Percentiles rank a stretch among this genome's conserved stretches.
Conservation (phyloP, 1,139 yeast genomes). For the Lodderomyces oxycetoniae region DNA sequence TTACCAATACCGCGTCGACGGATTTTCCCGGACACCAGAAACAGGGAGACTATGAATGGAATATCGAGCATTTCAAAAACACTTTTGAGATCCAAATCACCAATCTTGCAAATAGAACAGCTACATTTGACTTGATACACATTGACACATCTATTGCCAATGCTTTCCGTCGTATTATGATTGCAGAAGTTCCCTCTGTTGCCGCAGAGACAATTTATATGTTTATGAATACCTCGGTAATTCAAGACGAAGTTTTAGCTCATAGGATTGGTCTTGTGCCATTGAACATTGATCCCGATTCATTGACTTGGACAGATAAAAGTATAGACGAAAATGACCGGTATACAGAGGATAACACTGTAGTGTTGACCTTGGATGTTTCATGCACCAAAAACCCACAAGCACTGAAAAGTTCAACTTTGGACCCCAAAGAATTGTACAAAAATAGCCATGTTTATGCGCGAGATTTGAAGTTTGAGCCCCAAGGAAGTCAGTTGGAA, state of each 20-base stretch:
- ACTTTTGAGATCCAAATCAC: slow-evolving; percentile 66
- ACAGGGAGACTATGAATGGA: slow-evolving; percentile 74
- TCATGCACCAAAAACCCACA: slow-evolving; percentile 81
- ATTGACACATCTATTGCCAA: slow-evolving; percentile 91
- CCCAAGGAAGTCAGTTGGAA: slow-evolving; percentile 83
- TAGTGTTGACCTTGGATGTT: slow-evolving; percentile 76
- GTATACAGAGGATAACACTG: slow-evolving; percentile 82
- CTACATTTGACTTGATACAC: slow-evolving; percentile 82
- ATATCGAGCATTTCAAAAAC: slow-evolving; percentile 71
- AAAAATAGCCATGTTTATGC: slow-evolving; percentile 86
- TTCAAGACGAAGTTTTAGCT: slow-evolving; percentile 94
- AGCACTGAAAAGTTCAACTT: slow-evolving; percentile 72
- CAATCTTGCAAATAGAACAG: slow-evolving; percentile 60
- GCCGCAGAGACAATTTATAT: slow-evolving; percentile 91
- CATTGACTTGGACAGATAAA: slow-evolving; percentile 70
- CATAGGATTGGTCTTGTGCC: slow-evolving; percentile 94
- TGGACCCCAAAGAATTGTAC: slow-evolving; percentile 81
- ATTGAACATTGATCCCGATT: slow-evolving; percentile 87
- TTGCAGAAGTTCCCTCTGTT: slow-evolving; percentile 92
- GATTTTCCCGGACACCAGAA: slow-evolving; percentile 82
- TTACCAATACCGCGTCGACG: slow-evolving; percentile 78
- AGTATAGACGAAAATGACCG: slow-evolving; percentile 60
- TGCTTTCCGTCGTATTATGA: slow-evolving; percentile 96
- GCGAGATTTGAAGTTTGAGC: slow-evolving; percentile 80
- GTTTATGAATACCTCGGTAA: slow-evolving; percentile 91